phyloP scores from a whole-genome alignment of 2,329 filamentous ascomycete species.

The Apiospora aurea region DNA sequence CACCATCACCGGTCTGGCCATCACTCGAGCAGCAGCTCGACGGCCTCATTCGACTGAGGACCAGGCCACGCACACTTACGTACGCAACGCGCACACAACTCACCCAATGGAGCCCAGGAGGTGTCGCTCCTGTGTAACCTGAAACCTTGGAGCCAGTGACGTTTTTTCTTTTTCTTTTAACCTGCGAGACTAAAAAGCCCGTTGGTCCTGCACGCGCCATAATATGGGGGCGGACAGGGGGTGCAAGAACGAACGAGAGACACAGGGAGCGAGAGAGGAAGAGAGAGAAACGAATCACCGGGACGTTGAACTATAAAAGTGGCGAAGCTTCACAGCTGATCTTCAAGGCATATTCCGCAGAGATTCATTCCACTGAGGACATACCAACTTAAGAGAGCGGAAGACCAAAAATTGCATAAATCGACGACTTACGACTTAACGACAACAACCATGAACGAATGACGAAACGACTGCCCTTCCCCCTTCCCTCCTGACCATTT shows the following conservation, averaged over 20 bases:
- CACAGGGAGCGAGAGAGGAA: conserved; percentile 33
- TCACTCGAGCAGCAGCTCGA: conserved; percentile 70
- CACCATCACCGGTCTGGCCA: conserved; percentile 59
- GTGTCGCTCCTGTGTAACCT: conserved; percentile 21
- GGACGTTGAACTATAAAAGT: conserved; percentile 45
- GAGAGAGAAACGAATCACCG: conserved; percentile 9
- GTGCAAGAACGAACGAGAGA: conserved; percentile 15
- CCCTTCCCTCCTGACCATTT: conserved; percentile 21
- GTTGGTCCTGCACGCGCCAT: conserved; percentile 11
- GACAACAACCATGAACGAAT: conserved; percentile 32
- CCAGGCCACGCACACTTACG: neutral
- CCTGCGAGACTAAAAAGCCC: conserved; percentile 9
- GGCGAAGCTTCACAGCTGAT: conserved; percentile 48
- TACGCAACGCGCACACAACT: neutral
- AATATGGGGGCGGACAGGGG: conserved; percentile 11
- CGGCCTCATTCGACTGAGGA: conserved; percentile 63
- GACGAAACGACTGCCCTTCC: conserved; percentile 26
- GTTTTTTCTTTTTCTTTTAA: neutral
- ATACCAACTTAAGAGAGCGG: conserved; percentile 27
- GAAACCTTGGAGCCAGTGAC: conserved; percentile 10
- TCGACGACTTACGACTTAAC: conserved; percentile 43
- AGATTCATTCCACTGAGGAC: conserved; percentile 31
- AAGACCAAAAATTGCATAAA: conserved; percentile 45
- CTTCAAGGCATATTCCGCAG: conserved; percentile 41
- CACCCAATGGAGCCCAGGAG: conserved; percentile 25